These are phyloP conservation scores for Pythium sukuiense DNA, from an alignment of 352 stramenopile species.

Conservation along the genomic window DNA sequence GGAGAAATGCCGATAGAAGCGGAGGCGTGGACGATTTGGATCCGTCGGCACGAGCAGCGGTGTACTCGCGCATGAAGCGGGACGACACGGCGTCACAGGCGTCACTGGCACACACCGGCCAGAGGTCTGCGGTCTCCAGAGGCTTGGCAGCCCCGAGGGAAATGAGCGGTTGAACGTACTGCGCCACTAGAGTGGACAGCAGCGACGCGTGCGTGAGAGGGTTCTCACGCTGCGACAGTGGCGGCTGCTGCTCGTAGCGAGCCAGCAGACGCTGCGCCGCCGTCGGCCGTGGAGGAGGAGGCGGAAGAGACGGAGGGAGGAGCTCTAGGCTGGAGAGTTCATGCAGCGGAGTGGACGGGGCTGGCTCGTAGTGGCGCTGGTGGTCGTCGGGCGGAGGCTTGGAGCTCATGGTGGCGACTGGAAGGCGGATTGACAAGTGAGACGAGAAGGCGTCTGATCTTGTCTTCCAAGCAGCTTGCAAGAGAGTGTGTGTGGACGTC, in stretches of 20 bases:
- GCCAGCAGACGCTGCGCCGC: background rate
- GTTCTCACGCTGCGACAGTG: conserved; percentile 23
- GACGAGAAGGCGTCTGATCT: background rate
- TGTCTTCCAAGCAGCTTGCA: background rate
- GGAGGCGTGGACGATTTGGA: background rate
- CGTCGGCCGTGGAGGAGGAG: background rate
- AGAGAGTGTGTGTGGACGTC: background rate
- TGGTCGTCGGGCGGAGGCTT: background rate
- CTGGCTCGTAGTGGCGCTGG: background rate
- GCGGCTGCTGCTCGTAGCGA: conserved; percentile 10
- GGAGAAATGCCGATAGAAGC: conserved; percentile 19
- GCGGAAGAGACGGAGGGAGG: background rate
- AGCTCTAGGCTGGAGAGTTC: background rate
- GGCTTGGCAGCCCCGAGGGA: conserved; percentile 30
- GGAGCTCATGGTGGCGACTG: background rate
- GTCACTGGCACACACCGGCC: conserved; percentile 27
- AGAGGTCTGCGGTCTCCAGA: conserved; percentile 35
- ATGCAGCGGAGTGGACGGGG: background rate
- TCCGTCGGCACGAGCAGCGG: background rate
- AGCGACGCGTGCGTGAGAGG: conserved; percentile 33
- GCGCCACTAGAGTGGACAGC: conserved; percentile 23
- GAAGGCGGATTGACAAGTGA: background rate
- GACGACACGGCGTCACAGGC: conserved; percentile 22
- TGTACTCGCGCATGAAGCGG: conserved; percentile 17
- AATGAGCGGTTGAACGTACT: conserved; percentile 36